These are phyloP conservation scores for Zymoseptoria brevis DNA, from an alignment of 2,329 filamentous ascomycete genomes.

Conservation along the genomic window DNA sequence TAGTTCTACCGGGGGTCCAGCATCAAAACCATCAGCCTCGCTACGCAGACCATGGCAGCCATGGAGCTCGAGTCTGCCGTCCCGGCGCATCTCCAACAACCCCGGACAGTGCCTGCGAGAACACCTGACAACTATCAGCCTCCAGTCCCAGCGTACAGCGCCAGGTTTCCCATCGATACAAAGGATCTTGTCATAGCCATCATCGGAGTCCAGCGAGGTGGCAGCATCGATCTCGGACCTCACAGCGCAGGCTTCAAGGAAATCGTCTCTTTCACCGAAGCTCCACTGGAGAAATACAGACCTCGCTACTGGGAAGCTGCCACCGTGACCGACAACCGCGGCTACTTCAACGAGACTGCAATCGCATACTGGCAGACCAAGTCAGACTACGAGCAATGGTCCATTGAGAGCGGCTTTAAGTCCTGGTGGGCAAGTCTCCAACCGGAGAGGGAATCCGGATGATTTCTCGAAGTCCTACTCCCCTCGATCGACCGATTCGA, in stretches of 20 bases:
- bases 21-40: not conserved
- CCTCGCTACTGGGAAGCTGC: slow-evolving; percentile 29
- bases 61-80: slow-evolving; percentile 15
- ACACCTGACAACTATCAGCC: slow-evolving; percentile 24
- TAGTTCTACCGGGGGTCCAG: not conserved
- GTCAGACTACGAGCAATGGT: slow-evolving; percentile 28
- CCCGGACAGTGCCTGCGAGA: slow-evolving; percentile 13
- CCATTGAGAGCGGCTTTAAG: slow-evolving; percentile 30
- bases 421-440: slow-evolving; percentile 33
- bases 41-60: slow-evolving; percentile 8
- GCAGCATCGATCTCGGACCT: slow-evolving; percentile 5
- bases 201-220: slow-evolving; percentile 26
- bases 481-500: slow-evolving; percentile 39
- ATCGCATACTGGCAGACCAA: slow-evolving; percentile 35
- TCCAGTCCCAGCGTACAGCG: slow-evolving; percentile 27
- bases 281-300: slow-evolving; percentile 10
- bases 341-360: slow-evolving; percentile 31
- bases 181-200: slow-evolving; percentile 30
- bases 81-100: slow-evolving; percentile 13
- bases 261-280: slow-evolving; percentile 16
- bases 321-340: slow-evolving; percentile 27
- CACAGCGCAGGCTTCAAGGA: slow-evolving; percentile 6
- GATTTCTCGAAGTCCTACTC: slow-evolving; percentile 38
- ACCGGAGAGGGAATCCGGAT: slow-evolving; percentile 28
- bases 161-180: slow-evolving; percentile 28